Conservation (phyloP, 78 protist species). For the Cavenderia fasciculata region DNA sequence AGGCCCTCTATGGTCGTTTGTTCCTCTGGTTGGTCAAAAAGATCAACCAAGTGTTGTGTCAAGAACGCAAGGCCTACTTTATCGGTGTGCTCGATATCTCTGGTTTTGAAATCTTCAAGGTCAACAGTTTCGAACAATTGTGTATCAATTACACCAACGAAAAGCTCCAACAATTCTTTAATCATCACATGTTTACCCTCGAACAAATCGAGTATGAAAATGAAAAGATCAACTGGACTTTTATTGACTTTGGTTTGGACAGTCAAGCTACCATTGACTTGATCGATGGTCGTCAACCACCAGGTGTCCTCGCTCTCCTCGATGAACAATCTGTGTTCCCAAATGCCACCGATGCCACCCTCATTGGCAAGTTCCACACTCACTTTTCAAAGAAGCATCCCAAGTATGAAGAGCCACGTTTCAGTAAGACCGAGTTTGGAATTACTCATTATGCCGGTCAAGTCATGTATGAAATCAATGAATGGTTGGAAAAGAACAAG, state of each 20-base stretch:
- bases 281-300: conserved; percentile 86
- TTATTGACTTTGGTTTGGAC: conserved; percentile 92
- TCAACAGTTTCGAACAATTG: conserved; percentile 96
- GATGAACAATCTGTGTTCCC: conserved; percentile 87
- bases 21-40: conserved; percentile 94
- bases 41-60: conserved; percentile 82
- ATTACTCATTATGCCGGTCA: conserved; percentile 87
- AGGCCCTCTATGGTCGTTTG: conserved; percentile 95
- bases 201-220: conserved; percentile 95
- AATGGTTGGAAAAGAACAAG: conserved; percentile 94
- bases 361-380: conserved; percentile 70
- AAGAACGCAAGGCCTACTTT: conserved; percentile 73
- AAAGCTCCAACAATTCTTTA: conserved; percentile 98
- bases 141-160: conserved; percentile 98
- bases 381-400: conserved; percentile 79
- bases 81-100: conserved; percentile 95
- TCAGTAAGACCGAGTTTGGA: conserved; percentile 74
- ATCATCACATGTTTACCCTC: conserved; percentile 94
- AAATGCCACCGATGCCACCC: conserved; percentile 79
- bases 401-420: conserved; percentile 83
- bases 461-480: conserved; percentile 80
- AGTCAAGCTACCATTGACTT: conserved; percentile 93
- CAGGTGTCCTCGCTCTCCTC: conserved; percentile 77
- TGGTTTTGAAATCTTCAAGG: conserved; percentile 95
- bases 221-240: conserved; percentile 93